Evolutionary conservation across 768 basidiomycete genomes (phyloP).

Genomic region (Podaxis rugospora): DNA sequence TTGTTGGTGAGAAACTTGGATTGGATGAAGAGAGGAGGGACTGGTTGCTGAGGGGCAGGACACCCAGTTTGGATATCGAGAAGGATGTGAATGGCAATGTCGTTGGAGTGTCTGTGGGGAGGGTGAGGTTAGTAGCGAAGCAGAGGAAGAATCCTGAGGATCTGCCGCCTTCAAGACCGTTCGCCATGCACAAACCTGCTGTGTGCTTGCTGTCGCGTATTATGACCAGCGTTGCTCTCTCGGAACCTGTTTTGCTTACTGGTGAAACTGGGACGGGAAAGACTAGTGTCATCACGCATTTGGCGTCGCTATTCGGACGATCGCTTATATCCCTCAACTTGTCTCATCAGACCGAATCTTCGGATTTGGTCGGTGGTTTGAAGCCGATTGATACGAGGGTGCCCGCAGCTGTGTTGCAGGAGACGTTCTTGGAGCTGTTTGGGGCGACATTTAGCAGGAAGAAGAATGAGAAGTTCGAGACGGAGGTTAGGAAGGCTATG

Average conservation of each 20-base stretch:
- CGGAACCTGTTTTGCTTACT: conserved; percentile 85
- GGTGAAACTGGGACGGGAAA: conserved; percentile 99
- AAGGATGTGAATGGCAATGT: conserved; percentile 61
- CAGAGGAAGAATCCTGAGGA: conserved; percentile 25
- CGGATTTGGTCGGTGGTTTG: conserved; percentile 92
- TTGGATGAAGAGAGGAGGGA: conserved; percentile 64
- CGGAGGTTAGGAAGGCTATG: conserved; percentile 76
- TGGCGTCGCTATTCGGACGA: conserved; percentile 72
- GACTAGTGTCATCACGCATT: conserved; percentile 85
- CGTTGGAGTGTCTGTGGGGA: conserved; percentile 56
- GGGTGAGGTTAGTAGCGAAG: conserved; percentile 52
- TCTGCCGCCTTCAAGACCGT: conserved; percentile 50
- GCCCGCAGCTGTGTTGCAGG: conserved; percentile 66
- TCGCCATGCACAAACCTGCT: conserved; percentile 87
- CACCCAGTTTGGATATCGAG: conserved; percentile 65
- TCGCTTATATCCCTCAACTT: conserved; percentile 87
- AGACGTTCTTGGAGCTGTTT: conserved; percentile 77
- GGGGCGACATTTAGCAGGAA: conserved; percentile 82
- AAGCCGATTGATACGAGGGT: conserved; percentile 91
- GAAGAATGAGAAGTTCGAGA: conserved; percentile 85
- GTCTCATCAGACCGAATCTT: conserved; percentile 94
- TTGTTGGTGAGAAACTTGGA: conserved; percentile 59
- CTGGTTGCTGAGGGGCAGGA: conserved; percentile 65
- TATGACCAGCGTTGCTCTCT: conserved; percentile 61
- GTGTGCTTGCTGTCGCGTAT: conserved; percentile 76